Percentiles rank a stretch among this genome's conserved stretches.
Evolutionary conservation across 2,329 filamentous ascomycete genomes (phyloP).

Genomic region (Hansfordia pulvinata): DNA sequence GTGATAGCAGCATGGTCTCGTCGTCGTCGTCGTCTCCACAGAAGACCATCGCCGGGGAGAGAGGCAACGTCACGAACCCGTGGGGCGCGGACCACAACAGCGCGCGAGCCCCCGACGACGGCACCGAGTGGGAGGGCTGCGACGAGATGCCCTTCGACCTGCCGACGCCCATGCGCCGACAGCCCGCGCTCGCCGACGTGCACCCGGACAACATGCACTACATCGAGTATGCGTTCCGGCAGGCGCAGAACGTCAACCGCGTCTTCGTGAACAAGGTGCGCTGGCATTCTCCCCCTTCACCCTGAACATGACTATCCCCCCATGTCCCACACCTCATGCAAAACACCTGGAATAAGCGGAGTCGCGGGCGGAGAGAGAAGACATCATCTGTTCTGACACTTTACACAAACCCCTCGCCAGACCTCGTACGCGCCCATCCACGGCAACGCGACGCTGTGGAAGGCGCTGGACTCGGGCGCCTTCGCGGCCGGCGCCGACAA

Average conservation of each 20-base stretch:
- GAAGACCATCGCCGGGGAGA: too few relatives aligned
- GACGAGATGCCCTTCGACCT: conserved; percentile 21
- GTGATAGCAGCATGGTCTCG: conserved; percentile 8
- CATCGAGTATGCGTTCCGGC: conserved; percentile 20
- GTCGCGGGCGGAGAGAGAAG: too few relatives aligned
- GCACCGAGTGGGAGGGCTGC: conserved; percentile 19
- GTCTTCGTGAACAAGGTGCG: conserved; percentile 21
- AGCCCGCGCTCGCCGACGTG: conserved; percentile 15
- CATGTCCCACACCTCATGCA: too few relatives aligned
- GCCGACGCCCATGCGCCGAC: conserved; percentile 15
- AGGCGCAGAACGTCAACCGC: conserved; percentile 20
- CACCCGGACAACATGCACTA: conserved; percentile 16
- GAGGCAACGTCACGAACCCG: conserved; percentile 16
- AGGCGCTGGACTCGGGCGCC: conserved; percentile 13
- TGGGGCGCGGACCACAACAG: conserved; percentile 17
- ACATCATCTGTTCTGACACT: too few relatives aligned
- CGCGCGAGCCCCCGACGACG: too few relatives aligned
- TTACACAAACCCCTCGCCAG: conserved; percentile 6
- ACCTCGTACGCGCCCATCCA: conserved; percentile 17
- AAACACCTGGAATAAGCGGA: too few relatives aligned
- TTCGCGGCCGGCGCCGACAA: conserved; percentile 13
- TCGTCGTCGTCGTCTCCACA: too few relatives aligned
- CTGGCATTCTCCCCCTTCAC: not conserved
- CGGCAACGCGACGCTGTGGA: conserved; percentile 20
- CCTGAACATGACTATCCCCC: not conserved